Evolutionary conservation across 208 protist genomes (phyloP), one percentile per base, ranked within the genome.

Genomic region (Wallacemonas sp.): DNA sequence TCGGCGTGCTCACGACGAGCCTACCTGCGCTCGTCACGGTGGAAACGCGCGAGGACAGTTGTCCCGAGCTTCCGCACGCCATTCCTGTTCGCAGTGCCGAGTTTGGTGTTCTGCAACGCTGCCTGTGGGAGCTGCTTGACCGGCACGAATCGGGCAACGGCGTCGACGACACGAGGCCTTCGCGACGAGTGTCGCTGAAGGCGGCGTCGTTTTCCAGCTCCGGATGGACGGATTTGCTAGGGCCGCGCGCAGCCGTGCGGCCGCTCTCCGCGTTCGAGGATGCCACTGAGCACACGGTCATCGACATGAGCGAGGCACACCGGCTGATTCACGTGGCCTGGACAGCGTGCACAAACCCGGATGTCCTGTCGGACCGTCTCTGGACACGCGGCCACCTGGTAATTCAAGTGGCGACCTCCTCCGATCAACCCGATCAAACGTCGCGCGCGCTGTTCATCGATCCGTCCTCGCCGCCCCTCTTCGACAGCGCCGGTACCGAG

Each of bases 61-160:
- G 36, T 7, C 0, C 36, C 14, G 10, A 41, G 7, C 10, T 14
- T 41, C 14, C 14, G 10, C 14, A 7, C 14, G 36, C 10, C 36
- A 16, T 41, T 7, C 10, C 7, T 41, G 36, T 41, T 22, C 44
- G 44, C 16, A 10, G 7, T 16, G 7, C 20, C 20, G 44, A 49
- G 31, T 44, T 31, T 23, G 52, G 52, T 25, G 52, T 59, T 22
- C 29, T 59, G 26, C 52, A 59, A 11, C 52, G 32, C 14, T 59
- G 52, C 22, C 10, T 41, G 32, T 8, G 16, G 7, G 52, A 59
- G 4, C 14, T 59, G 31, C 31, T 59, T 5, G 10, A 23, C 7
- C 7, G 23, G 10, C 7, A 25, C 3, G n/a, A 26, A 32, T 23
- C 18, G 4, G 44, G 7, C 11, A 14, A 5, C 3, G 20, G 20